Base-by-base conservation (phyloP, 2,329 filamentous ascomycete genomes). In the Sclerotinia minor region DNA sequence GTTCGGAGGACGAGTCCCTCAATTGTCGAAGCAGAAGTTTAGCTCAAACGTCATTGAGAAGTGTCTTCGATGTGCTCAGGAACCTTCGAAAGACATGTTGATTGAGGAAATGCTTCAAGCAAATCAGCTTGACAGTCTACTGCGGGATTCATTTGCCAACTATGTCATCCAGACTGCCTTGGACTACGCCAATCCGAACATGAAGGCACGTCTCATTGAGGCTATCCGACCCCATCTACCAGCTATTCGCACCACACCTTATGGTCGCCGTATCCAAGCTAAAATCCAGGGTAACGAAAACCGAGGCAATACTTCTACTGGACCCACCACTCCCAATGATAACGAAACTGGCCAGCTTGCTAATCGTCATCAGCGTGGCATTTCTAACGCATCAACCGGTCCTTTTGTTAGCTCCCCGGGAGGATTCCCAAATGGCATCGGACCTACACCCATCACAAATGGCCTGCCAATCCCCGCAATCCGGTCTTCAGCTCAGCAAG, bases 11-110 rank as follows among this genome's bases (percentile, higher is more conserved):
- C 84, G 84, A 83, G 92, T 87, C 82, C 90, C 78, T 76, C 85
- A 79, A 79, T 85, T 85, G 21, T 98, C 95, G 7, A 94, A 93
- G 78, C 95, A 99, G 82, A 99, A 99, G 81, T 99, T 99, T 82
- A 97, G 93, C 81, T 98, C 95, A 76, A 99, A 99, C 75, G 95
- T 99, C 68, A 94, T 99, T 71, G 95, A 99, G 82, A 99, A 99
- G 79, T 94, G 91, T 75, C 82, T 98, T 69, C 92, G 95, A 67
- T 96, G 92, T 77, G 89, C 94, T 47, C 87, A 91, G 69, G 83
- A 87, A 32, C 82, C 85, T 13, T 90, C 90, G 64, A 93, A 90
- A 77, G 90, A 92, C 74, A 84, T 89, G 78, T 89, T 99, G 80
- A 90, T 97, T 68, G 87, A 91, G 47, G 95, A 98, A 81, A 89